Evolutionary conservation across 1,139 yeast species (phyloP), one percentile per base, ranked within the genome.

Genomic region (Geotrichum carabidarum): DNA sequence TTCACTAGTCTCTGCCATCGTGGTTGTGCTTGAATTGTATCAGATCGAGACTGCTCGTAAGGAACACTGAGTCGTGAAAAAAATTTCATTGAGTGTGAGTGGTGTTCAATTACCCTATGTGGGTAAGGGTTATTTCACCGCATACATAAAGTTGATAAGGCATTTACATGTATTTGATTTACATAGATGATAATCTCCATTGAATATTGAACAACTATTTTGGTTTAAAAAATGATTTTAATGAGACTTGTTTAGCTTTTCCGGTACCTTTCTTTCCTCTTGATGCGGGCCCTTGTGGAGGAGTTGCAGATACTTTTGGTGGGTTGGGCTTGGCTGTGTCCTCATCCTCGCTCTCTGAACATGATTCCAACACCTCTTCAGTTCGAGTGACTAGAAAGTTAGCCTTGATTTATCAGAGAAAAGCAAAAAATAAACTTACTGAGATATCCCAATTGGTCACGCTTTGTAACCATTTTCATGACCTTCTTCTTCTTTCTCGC

Each of bases 291-390:
- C 14, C 22, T 17, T 50, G 17, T 17, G 44, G 27, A 11, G 22
- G 27, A n/a, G 50, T 31, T 17, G 50, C 18, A 30, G 54, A 27
- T 31, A 42, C 43, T 9, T 15, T 35, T n/a, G 44, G 34, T 8
- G 46, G 22, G 5, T 27, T 15, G 11, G 53, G 36, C 30, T 42
- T 48, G 9, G 45, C 8, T 5, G 27, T 14, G 15, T 15, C 44
- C 18, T 47, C 53, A 8, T 44, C 49, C 15, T 56, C 55, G 14
- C 44, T 38, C 14, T 53, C 56, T 11, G 55, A 51, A 37, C 55
- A 51, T 11, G 58, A 46, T 34, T 31, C 58, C 36, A 47, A 38
- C 15, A 50, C 56, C 48, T 56, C 58, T 49, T 54, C 58, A 18
- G 50, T 43, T 22, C 44, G 45, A n/a, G 53, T 50, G 27, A 54